Base-by-base conservation (phyloP, 306 rosid species). In the Vigna mungo region DNA sequence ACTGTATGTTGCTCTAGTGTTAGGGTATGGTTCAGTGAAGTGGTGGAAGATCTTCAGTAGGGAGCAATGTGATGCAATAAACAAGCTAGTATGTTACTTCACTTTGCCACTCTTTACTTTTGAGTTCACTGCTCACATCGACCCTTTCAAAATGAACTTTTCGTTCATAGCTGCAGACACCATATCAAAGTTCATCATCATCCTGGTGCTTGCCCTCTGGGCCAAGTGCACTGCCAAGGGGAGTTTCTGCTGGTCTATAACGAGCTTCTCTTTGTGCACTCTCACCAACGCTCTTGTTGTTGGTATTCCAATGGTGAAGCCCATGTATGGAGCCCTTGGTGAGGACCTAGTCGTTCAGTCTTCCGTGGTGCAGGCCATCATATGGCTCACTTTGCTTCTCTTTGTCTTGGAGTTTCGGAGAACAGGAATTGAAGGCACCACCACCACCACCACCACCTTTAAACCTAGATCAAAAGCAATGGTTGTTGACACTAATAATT, bases 61-160 rank as follows among this genome's bases (percentile, higher is more conserved):
- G 1, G 96, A 92, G 13, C 97, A 95, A 81, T 78, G 97, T 27
- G 99, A 92, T 6, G 97, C 97, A 9, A 87, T 95, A 64, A 95
- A 87, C 87, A 82, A 86, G n/a, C 74, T 95, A 0, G 99, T 95
- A 2, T 92, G 97, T 65, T 95, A 83, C 82, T 95, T 95, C 81
- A 92, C 97, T 3, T 87, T 95, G 3, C 99, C 99, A 4, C 91
- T 95, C 61, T 95, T 95, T 85, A 88, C 90, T 1, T 92, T 95
- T 7, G 89, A 92, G 12, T 95, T 95, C 91, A 89, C 97, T 0
- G 89, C 89, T 0, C 86, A 88, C 25, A 88, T 87, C 1, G 97
- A 95, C 39, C 99, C 99, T 21, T 95, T 87, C 86, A 52, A 79
- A 18, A 88, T 93, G 94, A 90, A 95, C 81, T 85, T 67, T 51